A percentile compares a stretch with the other conserved stretches of the same genome.
Conservation (phyloP, 2,329 filamentous ascomycete species). For the Pseudogymnoascus sp. region DNA sequence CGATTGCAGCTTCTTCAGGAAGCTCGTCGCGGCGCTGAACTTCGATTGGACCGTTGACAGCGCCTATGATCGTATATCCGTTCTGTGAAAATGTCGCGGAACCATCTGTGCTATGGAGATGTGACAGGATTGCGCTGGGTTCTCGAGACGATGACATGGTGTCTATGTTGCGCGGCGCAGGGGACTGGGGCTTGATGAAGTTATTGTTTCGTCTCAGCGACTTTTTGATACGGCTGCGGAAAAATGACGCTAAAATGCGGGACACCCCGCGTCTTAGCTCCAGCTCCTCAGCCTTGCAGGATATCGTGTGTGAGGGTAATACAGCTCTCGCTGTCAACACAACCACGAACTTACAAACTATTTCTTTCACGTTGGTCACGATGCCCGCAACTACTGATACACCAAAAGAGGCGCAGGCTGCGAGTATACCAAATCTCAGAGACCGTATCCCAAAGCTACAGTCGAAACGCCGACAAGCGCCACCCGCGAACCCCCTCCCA, state of each 20-base stretch:
- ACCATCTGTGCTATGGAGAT: conserved; percentile 65
- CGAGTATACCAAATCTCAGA: conserved; percentile 40
- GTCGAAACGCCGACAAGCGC: conserved; percentile 49
- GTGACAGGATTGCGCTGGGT: conserved; percentile 41
- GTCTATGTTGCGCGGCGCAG: background rate
- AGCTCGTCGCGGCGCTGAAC: conserved; percentile 81
- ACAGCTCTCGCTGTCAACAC: conserved; percentile 11
- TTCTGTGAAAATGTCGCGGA: conserved; percentile 68
- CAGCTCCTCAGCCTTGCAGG: conserved; percentile 6
- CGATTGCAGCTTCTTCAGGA: conserved; percentile 81
- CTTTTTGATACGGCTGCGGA: conserved; percentile 8
- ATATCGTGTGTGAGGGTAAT: background rate
- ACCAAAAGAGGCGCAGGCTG: conserved; percentile 11
- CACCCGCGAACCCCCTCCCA: conserved; percentile 48
- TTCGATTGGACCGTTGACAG: conserved; percentile 90
- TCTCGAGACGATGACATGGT: conserved; percentile 40
- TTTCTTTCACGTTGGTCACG: conserved; percentile 2
- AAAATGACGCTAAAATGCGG: conserved; percentile 11
- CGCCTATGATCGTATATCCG: conserved; percentile 73
- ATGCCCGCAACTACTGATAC: conserved; percentile 22
- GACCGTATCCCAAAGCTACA: conserved; percentile 59
- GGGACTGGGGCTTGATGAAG: background rate
- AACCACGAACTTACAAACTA: conserved; percentile 8
- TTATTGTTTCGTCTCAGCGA: conserved; percentile 5
- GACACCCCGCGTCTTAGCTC: conserved; percentile 9